Conservation (phyloP, 1,284 basidiomycete species). For the Polyporus tsugae region DNA sequence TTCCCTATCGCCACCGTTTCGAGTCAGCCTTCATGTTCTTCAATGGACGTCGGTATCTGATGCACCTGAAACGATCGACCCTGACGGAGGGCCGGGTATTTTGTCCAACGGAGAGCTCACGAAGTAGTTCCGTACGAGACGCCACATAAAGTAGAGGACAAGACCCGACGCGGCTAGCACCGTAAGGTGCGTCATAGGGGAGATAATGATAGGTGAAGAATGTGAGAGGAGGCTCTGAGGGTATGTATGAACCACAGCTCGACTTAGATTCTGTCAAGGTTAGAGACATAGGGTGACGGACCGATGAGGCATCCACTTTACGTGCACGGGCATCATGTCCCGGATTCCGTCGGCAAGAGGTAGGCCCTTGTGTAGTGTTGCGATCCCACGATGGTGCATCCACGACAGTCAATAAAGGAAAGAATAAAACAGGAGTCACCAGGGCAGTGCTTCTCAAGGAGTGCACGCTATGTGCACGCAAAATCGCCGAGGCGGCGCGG, state of each 20-base stretch:
- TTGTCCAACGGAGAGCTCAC: constrained; percentile 30
- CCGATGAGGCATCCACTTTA: not conserved
- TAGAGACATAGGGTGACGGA: not conserved
- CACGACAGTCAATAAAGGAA: not conserved
- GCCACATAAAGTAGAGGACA: not conserved
- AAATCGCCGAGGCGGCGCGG: not conserved
- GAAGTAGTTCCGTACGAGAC: constrained; percentile 6
- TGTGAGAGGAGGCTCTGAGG: not conserved
- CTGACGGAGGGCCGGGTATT: constrained; percentile 34
- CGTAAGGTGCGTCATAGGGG: not conserved
- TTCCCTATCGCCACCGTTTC: constrained; percentile 6
- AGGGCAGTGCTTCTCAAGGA: not conserved
- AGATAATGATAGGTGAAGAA: not conserved
- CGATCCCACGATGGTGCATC: not conserved
- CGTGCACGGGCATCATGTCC: not conserved
- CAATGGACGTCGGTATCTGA: not conserved
- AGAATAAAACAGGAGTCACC: not conserved
- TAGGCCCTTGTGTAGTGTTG: not conserved
- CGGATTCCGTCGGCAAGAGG: not conserved
- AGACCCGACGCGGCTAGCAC: not conserved
- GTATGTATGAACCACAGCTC: not conserved
- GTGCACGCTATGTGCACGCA: not conserved
- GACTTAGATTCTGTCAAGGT: not conserved
- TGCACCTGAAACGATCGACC: constrained; percentile 32
- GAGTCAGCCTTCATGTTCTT: not conserved